Evolutionary conservation across 768 basidiomycete species (phyloP).

Genomic region (Scleroderma bovista): DNA sequence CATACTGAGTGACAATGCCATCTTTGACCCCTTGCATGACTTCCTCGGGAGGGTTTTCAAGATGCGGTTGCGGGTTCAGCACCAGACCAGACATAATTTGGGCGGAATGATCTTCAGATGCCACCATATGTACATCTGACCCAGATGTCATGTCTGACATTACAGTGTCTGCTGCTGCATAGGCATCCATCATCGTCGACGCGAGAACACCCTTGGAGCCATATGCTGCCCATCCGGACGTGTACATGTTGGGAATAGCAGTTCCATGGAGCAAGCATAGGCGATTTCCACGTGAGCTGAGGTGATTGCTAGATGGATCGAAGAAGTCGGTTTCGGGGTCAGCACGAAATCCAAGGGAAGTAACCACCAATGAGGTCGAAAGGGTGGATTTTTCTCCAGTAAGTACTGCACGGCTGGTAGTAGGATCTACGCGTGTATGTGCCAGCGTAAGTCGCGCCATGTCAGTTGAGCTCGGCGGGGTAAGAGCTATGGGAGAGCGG

Average conservation of each 20-base stretch:
- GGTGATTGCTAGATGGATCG: constrained; percentile 49
- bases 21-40: constrained; percentile 38
- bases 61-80: constrained; percentile 33
- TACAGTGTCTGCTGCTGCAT: constrained; percentile 68
- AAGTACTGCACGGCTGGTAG: constrained; percentile 41
- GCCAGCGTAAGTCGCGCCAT: constrained; percentile 46
- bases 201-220: constrained; percentile 92
- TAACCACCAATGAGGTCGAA: constrained; percentile 74
- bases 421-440: constrained; percentile 54
- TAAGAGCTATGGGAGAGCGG: constrained; percentile 56
- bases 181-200: constrained; percentile 89
- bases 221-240: constrained; percentile 88
- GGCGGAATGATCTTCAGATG: constrained; percentile 3
- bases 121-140: constrained; percentile 8
- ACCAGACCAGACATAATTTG: constrained; percentile 10
- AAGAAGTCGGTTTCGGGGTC: constrained; percentile 59
- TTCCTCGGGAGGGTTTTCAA: constrained; percentile 45
- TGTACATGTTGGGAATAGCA: constrained; percentile 64
- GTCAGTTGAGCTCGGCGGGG: constrained; percentile 19
- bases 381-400: constrained; percentile 50
- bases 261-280: constrained; percentile 37
- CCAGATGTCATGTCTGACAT: constrained; percentile 47
- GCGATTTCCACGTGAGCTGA: constrained; percentile 49
- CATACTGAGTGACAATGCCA: constrained; percentile 52
- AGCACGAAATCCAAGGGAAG: constrained; percentile 80